These are phyloP conservation scores for Ruellia speciosa DNA, from an alignment of 305 asterid species.

Conservation along the genomic window DNA sequence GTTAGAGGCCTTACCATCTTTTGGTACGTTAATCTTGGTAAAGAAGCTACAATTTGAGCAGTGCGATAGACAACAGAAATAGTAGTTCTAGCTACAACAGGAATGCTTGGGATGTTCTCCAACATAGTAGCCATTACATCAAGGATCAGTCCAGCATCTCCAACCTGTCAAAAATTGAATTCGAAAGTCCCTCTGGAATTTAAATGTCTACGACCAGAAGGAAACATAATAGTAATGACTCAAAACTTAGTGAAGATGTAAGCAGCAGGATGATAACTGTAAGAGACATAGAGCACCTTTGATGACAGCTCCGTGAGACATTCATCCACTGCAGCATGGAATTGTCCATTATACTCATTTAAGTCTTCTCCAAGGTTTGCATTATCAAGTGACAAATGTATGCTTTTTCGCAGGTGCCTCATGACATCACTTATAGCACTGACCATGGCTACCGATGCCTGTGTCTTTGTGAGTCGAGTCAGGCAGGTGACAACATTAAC, in stretches of 20 bases:
- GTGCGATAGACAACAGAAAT: constrained; percentile 59
- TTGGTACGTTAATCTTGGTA: constrained; percentile 51
- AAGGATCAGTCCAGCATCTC: constrained; percentile 77
- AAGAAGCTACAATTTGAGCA: constrained; percentile 67
- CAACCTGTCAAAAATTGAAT: constrained; percentile 40
- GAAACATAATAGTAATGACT: too few species aligned
- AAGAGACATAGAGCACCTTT: constrained; percentile 45
- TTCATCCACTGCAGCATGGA: constrained; percentile 76
- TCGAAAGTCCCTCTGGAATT: too few species aligned
- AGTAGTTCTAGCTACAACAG: constrained; percentile 61
- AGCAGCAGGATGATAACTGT: constrained; percentile 1
- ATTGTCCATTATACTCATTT: constrained; percentile 60
- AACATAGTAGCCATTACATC: constrained; percentile 79
- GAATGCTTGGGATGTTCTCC: constrained; percentile 65
- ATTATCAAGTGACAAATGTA: constrained; percentile 72
- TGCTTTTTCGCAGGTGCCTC: constrained; percentile 87
- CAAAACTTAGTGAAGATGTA: not conserved
- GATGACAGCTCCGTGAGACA: constrained; percentile 76
- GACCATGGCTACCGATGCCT: constrained; percentile 71
- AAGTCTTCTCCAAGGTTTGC: constrained; percentile 63
- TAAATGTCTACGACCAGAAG: too few species aligned
- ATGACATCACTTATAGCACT: constrained; percentile 78
- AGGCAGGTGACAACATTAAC: constrained; percentile 68
- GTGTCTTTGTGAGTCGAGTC: constrained; percentile 56
- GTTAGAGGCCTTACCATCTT: constrained; percentile 37